Conservation (phyloP, 202 grass and related monocot species). For the Elaeis oleifera region DNA sequence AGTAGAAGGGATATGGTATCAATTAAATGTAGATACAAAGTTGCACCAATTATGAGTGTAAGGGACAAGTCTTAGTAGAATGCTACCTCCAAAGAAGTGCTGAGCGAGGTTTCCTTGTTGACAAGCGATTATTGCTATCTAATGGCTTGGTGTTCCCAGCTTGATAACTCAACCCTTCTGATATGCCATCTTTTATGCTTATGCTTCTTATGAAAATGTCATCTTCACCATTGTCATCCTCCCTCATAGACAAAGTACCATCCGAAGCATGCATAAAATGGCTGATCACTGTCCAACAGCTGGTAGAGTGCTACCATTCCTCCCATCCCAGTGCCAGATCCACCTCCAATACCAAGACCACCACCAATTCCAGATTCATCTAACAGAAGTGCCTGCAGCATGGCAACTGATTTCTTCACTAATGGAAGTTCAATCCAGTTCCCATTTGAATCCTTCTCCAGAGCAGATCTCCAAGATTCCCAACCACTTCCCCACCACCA, state of each 20-base stretch:
- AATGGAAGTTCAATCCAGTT: constrained; percentile 91
- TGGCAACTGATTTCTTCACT: constrained; percentile 88
- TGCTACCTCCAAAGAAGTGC: constrained; percentile 97
- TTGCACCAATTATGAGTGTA: constrained; percentile 13
- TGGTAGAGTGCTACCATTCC: constrained; percentile 90
- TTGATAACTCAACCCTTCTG: constrained; percentile 44
- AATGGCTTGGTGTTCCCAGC: constrained; percentile 41
- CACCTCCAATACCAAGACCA: constrained; percentile 86
- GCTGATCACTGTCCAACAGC: constrained; percentile 92
- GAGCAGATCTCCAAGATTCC: constrained; percentile 63
- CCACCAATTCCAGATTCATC: constrained; percentile 97
- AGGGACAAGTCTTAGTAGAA: constrained; percentile 9
- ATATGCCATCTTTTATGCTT: constrained; percentile 54
- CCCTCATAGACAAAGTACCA: constrained; percentile 96
- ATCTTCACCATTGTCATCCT: constrained; percentile 73
- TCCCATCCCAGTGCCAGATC: constrained; percentile 94
- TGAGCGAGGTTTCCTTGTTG: constrained; percentile 67
- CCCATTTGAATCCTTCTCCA: constrained; percentile 71
- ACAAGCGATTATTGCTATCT: constrained; percentile 48
- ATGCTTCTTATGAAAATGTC: constrained; percentile 51
- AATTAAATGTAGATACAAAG: constrained; percentile 6
- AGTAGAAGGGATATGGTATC: too few species aligned
- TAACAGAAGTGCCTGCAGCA: constrained; percentile 88
- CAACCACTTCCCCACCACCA: constrained; percentile 75
- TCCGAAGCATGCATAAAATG: constrained; percentile 97